These are phyloP conservation scores for Entomophthora muscae DNA, from an alignment of 371 early-diverging fungal genomes.

Conservation along the genomic window DNA sequence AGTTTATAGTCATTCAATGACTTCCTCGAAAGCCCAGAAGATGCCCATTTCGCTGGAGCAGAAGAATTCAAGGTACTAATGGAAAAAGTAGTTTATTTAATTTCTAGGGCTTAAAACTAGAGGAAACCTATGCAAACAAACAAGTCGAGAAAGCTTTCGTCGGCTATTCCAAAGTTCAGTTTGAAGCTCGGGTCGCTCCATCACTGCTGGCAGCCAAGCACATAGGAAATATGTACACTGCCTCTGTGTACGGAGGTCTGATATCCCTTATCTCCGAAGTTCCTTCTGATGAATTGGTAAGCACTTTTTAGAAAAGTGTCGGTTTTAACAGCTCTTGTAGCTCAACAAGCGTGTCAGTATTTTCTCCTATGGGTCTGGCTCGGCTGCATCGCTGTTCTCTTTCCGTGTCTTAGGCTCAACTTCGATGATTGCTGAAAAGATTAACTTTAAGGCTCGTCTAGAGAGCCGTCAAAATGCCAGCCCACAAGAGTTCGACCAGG, in stretches of 20 bases:
- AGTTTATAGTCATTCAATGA: slow-evolving; percentile 49
- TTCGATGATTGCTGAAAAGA: slow-evolving; percentile 30
- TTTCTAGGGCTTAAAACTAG: slow-evolving; percentile 24
- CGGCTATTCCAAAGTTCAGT: slow-evolving; percentile 45
- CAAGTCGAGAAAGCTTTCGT: slow-evolving; percentile 82
- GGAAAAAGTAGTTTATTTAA: background rate
- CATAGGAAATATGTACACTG: slow-evolving; percentile 95
- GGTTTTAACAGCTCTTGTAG: slow-evolving; percentile 10
- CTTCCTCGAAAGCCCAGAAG: slow-evolving; percentile 57
- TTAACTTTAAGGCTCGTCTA: slow-evolving; percentile 54
- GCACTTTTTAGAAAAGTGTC: slow-evolving; percentile 7
- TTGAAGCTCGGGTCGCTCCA: slow-evolving; percentile 60
- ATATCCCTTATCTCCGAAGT: slow-evolving; percentile 63
- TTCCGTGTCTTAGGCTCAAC: slow-evolving; percentile 56
- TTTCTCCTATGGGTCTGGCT: slow-evolving; percentile 96
- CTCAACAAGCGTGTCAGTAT: slow-evolving; percentile 66
- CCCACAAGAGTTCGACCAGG: slow-evolving; percentile 56
- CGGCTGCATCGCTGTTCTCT: slow-evolving; percentile 86
- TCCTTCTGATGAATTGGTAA: slow-evolving; percentile 38
- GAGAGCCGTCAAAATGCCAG: slow-evolving; percentile 48
- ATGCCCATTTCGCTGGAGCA: slow-evolving; percentile 34
- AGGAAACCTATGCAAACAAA: slow-evolving; percentile 65
- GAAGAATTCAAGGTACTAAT: slow-evolving; percentile 26
- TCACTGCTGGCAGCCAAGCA: slow-evolving; percentile 68
- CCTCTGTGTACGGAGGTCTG: slow-evolving; percentile 80